Percentiles rank a stretch among this genome's conserved stretches.
phyloP scores from a whole-genome alignment of 2,329 filamentous ascomycete genomes.

The Fusarium sublunatum region DNA sequence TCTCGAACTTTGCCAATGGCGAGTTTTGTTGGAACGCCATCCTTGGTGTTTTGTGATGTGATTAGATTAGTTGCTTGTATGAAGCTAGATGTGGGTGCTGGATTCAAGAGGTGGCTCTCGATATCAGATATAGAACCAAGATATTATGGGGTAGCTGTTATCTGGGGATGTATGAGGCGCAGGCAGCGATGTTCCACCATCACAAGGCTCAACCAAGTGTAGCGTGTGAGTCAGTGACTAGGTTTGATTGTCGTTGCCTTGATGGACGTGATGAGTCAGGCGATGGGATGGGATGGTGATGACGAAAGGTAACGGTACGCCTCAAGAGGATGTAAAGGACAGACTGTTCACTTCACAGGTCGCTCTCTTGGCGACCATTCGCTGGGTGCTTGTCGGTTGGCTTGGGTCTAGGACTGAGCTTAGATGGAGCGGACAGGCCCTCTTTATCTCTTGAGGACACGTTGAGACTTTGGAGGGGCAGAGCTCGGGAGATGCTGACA shows the following conservation, averaged over 20 bases:
- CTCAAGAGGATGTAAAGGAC: slow-evolving; percentile 43
- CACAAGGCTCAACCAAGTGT: slow-evolving; percentile 35
- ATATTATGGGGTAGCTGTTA: slow-evolving; percentile 20
- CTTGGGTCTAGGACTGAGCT: slow-evolving; percentile 28
- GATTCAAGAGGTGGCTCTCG: slow-evolving; percentile 2
- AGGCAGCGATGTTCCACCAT: slow-evolving; percentile 35
- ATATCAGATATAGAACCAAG: slow-evolving; percentile 18
- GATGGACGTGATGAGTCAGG: slow-evolving; percentile 40
- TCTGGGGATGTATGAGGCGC: slow-evolving; percentile 13
- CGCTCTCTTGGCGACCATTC: slow-evolving; percentile 32
- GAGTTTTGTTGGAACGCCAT: slow-evolving; percentile 58
- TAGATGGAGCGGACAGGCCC: slow-evolving; percentile 40
- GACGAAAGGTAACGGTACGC: slow-evolving; percentile 15
- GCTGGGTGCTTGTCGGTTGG: slow-evolving; percentile 31
- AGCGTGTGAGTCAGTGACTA: slow-evolving; percentile 40
- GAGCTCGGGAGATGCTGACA: slow-evolving; percentile 23
- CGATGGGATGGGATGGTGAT: slow-evolving; percentile 15
- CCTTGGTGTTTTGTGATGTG: slow-evolving; percentile 24
- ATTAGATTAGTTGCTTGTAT: slow-evolving; percentile 15
- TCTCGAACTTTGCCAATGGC: slow-evolving; percentile 63
- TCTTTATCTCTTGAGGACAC: slow-evolving; percentile 55
- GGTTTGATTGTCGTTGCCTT: slow-evolving; percentile 27
- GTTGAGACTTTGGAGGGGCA: slow-evolving; percentile 42
- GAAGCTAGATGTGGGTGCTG: slow-evolving; percentile 1
- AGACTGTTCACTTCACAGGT: slow-evolving; percentile 43